Conservation (phyloP, 148 eudicot genomes). For the Suaeda aralocaspica region DNA sequence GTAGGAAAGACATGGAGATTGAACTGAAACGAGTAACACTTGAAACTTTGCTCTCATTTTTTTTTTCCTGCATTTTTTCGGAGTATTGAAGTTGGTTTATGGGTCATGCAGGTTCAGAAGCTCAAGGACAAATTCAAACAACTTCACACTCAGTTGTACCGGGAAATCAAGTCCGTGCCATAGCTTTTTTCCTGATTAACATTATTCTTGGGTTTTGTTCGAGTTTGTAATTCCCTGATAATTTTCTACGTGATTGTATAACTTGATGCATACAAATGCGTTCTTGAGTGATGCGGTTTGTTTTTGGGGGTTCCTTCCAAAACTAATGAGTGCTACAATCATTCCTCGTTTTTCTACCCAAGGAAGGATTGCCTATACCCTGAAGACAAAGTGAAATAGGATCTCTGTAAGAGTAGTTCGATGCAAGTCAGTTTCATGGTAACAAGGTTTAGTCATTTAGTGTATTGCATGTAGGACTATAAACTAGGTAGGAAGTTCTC, state of each 20-base stretch:
- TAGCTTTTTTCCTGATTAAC: slow-evolving; percentile 7
- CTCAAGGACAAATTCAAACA: slow-evolving; percentile 82
- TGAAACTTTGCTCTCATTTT: background rate
- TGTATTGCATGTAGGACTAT: no score
- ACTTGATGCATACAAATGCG: background rate
- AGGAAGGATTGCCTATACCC: no score
- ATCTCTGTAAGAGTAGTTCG: no score
- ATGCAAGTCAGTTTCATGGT: no score
- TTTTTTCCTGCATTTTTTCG: background rate
- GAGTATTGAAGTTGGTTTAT: background rate
- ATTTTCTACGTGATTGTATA: background rate
- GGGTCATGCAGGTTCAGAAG: slow-evolving; percentile 59
- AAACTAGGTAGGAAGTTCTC: no score
- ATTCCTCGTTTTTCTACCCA: no score
- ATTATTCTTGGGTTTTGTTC: background rate
- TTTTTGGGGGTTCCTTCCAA: no score
- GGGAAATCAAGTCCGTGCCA: slow-evolving; percentile 34
- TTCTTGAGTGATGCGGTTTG: no score
- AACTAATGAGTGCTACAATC: no score
- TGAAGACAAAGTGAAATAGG: background rate
- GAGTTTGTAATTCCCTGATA: background rate
- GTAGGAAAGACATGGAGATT: slow-evolving; percentile 68
- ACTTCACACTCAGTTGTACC: slow-evolving; percentile 59
- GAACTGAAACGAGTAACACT: slow-evolving; percentile 66
- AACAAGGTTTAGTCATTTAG: no score